phyloP scores from a whole-genome alignment of 192 early-diverging fungal genomes.

The Backusella morwellensis region DNA sequence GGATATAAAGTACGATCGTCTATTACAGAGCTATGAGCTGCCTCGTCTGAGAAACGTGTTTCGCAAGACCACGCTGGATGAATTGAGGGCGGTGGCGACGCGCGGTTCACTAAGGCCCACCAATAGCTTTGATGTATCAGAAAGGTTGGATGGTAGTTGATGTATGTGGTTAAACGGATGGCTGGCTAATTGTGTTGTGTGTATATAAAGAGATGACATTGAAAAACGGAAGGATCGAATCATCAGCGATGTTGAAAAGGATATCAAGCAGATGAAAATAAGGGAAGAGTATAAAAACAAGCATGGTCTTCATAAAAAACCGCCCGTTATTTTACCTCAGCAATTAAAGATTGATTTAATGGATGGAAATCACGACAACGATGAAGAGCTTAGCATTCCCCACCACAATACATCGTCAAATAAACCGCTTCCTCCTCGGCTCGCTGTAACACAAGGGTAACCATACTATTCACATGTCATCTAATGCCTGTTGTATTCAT shows the following conservation, averaged over 20 bases:
- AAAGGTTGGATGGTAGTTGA: not conserved
- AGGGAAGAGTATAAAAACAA: constrained; percentile 26
- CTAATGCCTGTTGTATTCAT: no score
- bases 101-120: not conserved
- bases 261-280: constrained; percentile 18
- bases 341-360: constrained; percentile 7
- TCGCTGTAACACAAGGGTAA: not conserved
- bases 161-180: not conserved
- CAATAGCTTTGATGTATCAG: not conserved
- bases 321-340: constrained; percentile 7
- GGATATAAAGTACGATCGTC: no score
- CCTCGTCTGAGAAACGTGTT: not conserved
- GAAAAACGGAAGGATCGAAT: constrained; percentile 21
- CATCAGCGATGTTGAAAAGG: constrained; percentile 6
- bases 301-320: constrained; percentile 32
- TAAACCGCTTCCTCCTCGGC: not conserved
- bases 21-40: not conserved
- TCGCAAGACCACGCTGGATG: not conserved
- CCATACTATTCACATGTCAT: no score
- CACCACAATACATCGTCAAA: not conserved
- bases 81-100: not conserved
- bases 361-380: not conserved
- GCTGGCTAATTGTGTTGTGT: not conserved
- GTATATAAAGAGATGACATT: constrained; percentile 7
- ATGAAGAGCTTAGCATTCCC: not conserved